Evolutionary conservation across 2,329 filamentous ascomycete species (phyloP), one percentile per base, ranked within the genome.

Genomic region (Pseudogymnoascus sp.): DNA sequence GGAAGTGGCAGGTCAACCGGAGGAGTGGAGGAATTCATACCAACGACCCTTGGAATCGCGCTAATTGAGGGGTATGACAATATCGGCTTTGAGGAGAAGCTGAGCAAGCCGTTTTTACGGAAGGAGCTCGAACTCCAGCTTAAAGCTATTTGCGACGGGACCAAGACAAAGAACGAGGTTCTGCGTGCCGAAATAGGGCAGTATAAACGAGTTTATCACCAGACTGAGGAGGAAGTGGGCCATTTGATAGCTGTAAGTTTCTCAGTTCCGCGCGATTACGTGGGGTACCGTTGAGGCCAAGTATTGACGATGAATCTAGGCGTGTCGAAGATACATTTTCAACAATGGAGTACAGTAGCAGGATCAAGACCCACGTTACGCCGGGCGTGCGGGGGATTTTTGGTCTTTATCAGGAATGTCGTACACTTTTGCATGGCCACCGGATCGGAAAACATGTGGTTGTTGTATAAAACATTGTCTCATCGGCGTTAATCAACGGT

Each of bases 61-160:
- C 80, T 99, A 60, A 92, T 97, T 64, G 85, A 96, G 73, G 94
- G 94, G 1, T 99, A 97, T 70, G 92, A 99, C 73, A 87, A 89
- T 66, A 93, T 99, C 81, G 90, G 92, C 61, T 88, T 95, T 65
- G 92, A 96, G 69, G 92, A 89, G 43, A 97, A 92, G 70, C 82
- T 99, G 58, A 90, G 92, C 72, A 97, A 97, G 74, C 94, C 94
- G 0, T 97, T 97, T 72, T 78, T 99, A 63, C 87, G 94, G 61
- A 97, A 97, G 75, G 92, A 99, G 79, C 97, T 97, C 91, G 94
- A 99, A 75, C 77, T 91, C 64, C 90, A 92, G 73, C 97, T 99
- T 93, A 94, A 92, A 72, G 90, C 90, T 62, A 97, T 99, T 62
- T 97, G 94, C 75, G 92, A 93, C 63, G 94, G 94, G 25, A 86